Conservation (phyloP, 208 protist genomes). For the Acanthamoeba triangularis region DNA sequence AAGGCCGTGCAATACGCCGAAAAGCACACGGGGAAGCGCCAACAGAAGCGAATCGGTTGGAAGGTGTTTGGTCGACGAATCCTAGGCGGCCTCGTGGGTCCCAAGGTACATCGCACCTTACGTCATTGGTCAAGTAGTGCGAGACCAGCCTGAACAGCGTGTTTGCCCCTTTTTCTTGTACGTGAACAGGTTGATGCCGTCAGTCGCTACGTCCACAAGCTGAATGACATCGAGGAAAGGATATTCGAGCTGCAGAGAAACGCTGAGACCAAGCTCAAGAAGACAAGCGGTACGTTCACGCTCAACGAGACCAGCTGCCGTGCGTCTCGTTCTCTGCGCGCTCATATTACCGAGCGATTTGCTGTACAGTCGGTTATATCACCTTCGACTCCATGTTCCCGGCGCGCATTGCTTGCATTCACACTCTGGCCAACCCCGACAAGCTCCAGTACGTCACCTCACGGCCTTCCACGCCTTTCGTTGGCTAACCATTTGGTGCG, state of each 20-base stretch:
- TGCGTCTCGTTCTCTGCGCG: too few species aligned
- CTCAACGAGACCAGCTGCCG: too few species aligned
- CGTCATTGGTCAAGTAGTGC: not conserved
- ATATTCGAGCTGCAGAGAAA: not conserved
- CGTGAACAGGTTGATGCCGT: not conserved
- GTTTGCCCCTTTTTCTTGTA: not conserved
- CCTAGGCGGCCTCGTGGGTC: not conserved
- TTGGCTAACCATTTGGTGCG: not conserved
- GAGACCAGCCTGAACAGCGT: too few species aligned
- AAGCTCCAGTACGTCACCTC: not conserved
- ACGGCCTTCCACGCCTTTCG: not conserved
- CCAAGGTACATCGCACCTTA: not conserved
- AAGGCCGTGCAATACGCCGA: conserved; percentile 12
- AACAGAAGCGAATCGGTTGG: not conserved
- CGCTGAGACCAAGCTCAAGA: not conserved
- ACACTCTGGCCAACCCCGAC: conserved; percentile 18
- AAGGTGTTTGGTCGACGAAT: not conserved
- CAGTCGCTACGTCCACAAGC: conserved; percentile 2
- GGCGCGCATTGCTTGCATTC: not conserved
- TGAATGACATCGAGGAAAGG: not conserved
- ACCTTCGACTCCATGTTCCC: conserved; percentile 58
- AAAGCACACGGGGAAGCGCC: not conserved
- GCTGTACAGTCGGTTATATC: conserved; percentile 1
- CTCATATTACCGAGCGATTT: too few species aligned
- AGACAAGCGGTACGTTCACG: not conserved